Evolutionary conservation across 2,329 filamentous ascomycete genomes (phyloP).

Genomic region (Aureobasidium sp.): DNA sequence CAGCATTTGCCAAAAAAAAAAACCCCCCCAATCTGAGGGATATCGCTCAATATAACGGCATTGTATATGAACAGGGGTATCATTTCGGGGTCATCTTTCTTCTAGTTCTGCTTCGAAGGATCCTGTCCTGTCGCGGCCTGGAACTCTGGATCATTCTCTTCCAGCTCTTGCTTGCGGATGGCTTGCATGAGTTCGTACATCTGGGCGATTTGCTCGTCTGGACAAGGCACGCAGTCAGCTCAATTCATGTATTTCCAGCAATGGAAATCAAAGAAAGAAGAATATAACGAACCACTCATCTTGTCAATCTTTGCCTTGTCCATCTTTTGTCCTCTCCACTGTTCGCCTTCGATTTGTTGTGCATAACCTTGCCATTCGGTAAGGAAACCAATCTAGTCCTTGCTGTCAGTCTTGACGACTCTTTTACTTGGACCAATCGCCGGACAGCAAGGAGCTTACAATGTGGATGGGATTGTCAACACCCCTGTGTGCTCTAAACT

Average conservation of each 20-base stretch:
- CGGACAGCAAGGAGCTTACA: slow-evolving; percentile 44
- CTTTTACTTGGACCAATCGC: neutral
- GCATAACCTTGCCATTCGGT: slow-evolving; percentile 96
- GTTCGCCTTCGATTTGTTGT: slow-evolving; percentile 80
- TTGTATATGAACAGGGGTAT: neutral
- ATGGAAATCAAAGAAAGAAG: neutral
- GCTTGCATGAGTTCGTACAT: slow-evolving; percentile 90
- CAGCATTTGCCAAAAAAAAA: too few species aligned
- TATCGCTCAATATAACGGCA: too few species aligned
- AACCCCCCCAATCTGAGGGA: too few species aligned
- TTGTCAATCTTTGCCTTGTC: slow-evolving; percentile 80
- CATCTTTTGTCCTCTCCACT: slow-evolving; percentile 77
- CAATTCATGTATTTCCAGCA: too few species aligned
- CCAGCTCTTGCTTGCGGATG: slow-evolving; percentile 52
- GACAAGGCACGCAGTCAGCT: neutral
- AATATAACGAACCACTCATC: slow-evolving; percentile 69
- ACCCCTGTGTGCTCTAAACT: slow-evolving; percentile 76
- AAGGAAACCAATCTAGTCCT: slow-evolving; percentile 78
- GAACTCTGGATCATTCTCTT: slow-evolving; percentile 40
- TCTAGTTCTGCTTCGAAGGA: neutral
- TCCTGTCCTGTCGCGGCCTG: neutral
- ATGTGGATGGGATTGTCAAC: slow-evolving; percentile 90
- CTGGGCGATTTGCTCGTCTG: slow-evolving; percentile 92
- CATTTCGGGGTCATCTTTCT: neutral
- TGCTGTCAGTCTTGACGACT: neutral